These are phyloP conservation scores for Mallotus japonicus DNA, from an alignment of 441 rosid genomes.

Conservation along the genomic window DNA sequence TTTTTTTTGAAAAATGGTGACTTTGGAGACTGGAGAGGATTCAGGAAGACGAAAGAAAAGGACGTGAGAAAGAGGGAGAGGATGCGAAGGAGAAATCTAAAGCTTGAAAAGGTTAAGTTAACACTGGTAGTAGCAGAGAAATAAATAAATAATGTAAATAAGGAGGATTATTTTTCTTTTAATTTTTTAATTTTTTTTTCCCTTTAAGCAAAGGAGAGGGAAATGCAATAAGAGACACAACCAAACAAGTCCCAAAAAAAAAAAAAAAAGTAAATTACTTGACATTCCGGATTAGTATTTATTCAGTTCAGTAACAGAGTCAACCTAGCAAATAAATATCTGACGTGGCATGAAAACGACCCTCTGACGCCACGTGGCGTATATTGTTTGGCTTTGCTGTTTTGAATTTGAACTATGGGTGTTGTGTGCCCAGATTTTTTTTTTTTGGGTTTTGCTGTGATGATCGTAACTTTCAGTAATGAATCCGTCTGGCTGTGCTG, in stretches of 20 bases:
- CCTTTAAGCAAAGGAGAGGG: no score
- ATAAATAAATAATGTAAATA: no score
- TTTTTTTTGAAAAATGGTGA: not conserved
- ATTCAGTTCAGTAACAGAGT: not conserved
- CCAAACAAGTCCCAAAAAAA: no score
- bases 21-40: not conserved
- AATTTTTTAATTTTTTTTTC: no score
- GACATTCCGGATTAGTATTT: not conserved
- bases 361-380: slow-evolving; percentile 10
- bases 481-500: not conserved
- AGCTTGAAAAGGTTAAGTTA: not conserved
- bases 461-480: not conserved
- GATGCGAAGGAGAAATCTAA: slow-evolving; percentile 16
- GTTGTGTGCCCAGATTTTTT: not conserved
- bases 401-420: not conserved
- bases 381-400: not conserved
- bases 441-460: not conserved
- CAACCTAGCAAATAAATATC: not conserved
- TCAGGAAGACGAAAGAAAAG: not conserved
- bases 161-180: no score
- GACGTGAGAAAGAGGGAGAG: not conserved
- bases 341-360: slow-evolving; percentile 18
- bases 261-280: not conserved
- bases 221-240: no score
- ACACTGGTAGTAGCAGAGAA: no score